Evolutionary conservation across 306 rosid species (phyloP).

Genomic region (Canavalia ensiformis): DNA sequence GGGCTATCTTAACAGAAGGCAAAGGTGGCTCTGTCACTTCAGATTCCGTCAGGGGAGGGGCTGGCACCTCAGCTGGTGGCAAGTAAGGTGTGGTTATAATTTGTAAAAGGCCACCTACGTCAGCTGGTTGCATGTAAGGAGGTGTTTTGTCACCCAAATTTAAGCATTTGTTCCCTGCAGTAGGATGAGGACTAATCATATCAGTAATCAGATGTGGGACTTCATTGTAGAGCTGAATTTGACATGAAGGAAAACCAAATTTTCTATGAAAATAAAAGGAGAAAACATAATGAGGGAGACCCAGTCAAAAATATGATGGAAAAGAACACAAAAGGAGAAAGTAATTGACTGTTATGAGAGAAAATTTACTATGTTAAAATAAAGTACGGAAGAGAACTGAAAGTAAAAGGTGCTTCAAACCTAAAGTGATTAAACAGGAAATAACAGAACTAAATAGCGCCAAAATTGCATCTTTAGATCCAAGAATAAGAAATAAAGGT

Average conservation of each 20-base stretch:
- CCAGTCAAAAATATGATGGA: background rate
- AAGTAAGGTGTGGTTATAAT: background rate
- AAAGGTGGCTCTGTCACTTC: conserved; percentile 78
- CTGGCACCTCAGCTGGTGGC: conserved; percentile 77
- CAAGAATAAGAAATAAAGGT: conserved; percentile 15
- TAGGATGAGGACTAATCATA: conserved; percentile 35
- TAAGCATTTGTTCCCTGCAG: conserved; percentile 75
- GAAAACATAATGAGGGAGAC: background rate
- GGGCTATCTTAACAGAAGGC: conserved; percentile 48
- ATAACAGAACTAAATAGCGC: conserved; percentile 14
- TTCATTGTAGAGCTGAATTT: background rate
- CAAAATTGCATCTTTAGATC: background rate
- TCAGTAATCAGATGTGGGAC: conserved; percentile 22
- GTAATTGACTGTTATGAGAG: background rate
- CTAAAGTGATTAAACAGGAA: background rate
- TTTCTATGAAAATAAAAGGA: background rate
- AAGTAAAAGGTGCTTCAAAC: background rate
- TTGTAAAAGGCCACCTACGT: conserved; percentile 55
- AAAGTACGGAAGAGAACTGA: background rate
- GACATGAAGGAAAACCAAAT: background rate
- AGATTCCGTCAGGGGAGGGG: conserved; percentile 53
- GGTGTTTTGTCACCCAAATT: conserved; percentile 45
- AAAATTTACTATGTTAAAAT: background rate
- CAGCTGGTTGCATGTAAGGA: conserved; percentile 60
- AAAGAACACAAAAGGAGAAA: background rate